A percentile compares a stretch with the other conserved stretches of the same genome.
phyloP scores from a whole-genome alignment of 2,329 filamentous ascomycete genomes.

The Aspergillus novofumigatus region DNA sequence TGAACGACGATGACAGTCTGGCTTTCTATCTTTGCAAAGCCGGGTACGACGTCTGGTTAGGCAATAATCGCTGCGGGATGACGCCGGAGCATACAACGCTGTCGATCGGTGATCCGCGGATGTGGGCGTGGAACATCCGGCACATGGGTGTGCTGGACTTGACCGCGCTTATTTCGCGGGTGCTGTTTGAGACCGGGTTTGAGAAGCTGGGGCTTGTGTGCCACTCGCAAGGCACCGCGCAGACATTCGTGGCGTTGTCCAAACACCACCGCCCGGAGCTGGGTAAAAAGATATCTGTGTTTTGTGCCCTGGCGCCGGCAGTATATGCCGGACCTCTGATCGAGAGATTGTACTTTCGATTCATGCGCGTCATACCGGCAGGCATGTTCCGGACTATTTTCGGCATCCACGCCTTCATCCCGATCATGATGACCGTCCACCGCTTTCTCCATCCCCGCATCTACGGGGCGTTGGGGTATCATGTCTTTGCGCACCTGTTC shows the following conservation, averaged over 20 bases:
- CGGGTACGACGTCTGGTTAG: slow-evolving; percentile 92
- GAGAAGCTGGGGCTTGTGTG: slow-evolving; percentile 76
- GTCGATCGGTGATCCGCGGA: slow-evolving; percentile 70
- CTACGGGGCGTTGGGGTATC: slow-evolving; percentile 81
- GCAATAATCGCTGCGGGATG: slow-evolving; percentile 89
- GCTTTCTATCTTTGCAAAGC: slow-evolving; percentile 90
- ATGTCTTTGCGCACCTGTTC: slow-evolving; percentile 85
- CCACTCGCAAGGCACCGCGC: slow-evolving; percentile 87
- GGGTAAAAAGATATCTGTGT: slow-evolving; percentile 77
- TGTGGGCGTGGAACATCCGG: slow-evolving; percentile 96
- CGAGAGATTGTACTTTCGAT: slow-evolving; percentile 83
- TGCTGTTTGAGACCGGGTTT: slow-evolving; percentile 78
- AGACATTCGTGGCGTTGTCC: slow-evolving; percentile 81
- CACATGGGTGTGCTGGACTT: slow-evolving; percentile 92
- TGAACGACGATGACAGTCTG: slow-evolving; percentile 82
- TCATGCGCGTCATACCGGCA: slow-evolving; percentile 78
- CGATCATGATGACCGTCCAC: slow-evolving; percentile 87
- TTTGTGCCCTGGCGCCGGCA: slow-evolving; percentile 86
- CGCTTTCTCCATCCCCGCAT: slow-evolving; percentile 58
- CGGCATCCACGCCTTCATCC: slow-evolving; percentile 90
- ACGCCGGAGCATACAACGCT: slow-evolving; percentile 70
- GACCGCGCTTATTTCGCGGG: slow-evolving; percentile 71
- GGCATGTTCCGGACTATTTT: slow-evolving; percentile 75
- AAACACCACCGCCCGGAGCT: slow-evolving; percentile 86
- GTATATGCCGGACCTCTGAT: slow-evolving; percentile 86